Evolutionary conservation across 2,329 filamentous ascomycete species (phyloP).

Genomic region (Colletotrichum eleusines): DNA sequence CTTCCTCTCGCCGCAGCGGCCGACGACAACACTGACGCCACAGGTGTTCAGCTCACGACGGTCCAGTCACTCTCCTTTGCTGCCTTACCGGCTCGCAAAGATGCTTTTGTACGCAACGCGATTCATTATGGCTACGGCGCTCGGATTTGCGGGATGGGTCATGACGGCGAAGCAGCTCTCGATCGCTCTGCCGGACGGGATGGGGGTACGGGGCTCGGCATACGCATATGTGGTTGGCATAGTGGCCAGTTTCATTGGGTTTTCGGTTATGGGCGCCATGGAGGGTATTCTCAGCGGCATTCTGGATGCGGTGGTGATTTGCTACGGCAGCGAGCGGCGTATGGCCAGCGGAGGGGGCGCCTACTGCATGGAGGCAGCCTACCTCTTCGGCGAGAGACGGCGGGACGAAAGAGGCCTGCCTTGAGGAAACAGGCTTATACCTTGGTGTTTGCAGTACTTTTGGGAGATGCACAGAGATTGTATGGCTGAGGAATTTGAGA

Average conservation of each 20-base stretch:
- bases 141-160: conserved; percentile 98
- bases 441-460: conserved; percentile 9
- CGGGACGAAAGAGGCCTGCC: conserved; percentile 49
- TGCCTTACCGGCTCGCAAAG: conserved; percentile 92
- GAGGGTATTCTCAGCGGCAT: conserved; percentile 90
- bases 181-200: conserved; percentile 66
- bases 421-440: conserved; percentile 23
- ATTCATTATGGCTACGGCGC: conserved; percentile 88
- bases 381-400: conserved; percentile 81
- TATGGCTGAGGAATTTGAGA: conserved; percentile 5
- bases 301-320: conserved; percentile 89
- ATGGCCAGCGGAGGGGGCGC: conserved; percentile 76
- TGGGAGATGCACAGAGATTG: conserved; percentile 8
- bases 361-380: conserved; percentile 92
- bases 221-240: conserved; percentile 96
- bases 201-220: conserved; percentile 78
- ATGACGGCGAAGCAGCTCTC: conserved; percentile 85
- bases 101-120: conserved; percentile 90
- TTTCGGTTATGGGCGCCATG: conserved; percentile 91
- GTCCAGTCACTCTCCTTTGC: conserved; percentile 59
- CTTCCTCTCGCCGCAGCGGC: conserved; percentile 79
- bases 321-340: conserved; percentile 90
- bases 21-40: conserved; percentile 78
- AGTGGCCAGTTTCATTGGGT: conserved; percentile 93
- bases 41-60: conserved; percentile 57